Evolutionary conservation across 2,329 filamentous ascomycete species (phyloP), one percentile per base, ranked within the genome.

Genomic region (Xylariaceae sp.): DNA sequence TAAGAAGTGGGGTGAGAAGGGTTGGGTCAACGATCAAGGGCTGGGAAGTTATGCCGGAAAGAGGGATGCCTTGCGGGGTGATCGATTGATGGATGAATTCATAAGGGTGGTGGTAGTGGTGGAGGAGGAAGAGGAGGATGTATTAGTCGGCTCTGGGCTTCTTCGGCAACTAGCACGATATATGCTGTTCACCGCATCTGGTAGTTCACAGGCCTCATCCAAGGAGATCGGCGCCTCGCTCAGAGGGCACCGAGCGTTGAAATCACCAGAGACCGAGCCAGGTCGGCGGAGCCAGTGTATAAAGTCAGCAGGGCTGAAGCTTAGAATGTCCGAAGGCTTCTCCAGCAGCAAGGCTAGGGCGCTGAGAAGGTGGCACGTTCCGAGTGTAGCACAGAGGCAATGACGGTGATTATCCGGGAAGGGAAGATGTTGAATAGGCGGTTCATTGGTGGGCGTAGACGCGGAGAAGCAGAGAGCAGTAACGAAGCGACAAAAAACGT

Each of bases 21-120:
- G 62, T 65, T 63, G 64, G 65, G 62, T 58, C 58, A 57, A 60
- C 57, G 46, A 59, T 59, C 61, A 57, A 63, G 59, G 59, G 57
- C 59, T 60, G 64, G 63, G 63, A 64, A 53, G 60, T 65, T 67
- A 67, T 65, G 64, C 65, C 67, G 60, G 64, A 67, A 66, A 64
- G 64, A 68, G 67, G 59, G 68, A 66, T 67, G 61, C 62, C 64
- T 71, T 69, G 66, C 64, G 67, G 67, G 66, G 64, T 66, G 65
- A 55, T 59, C 57, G 57, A 62, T 62, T 61, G 67, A 68, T 70
- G 65, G 67, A 67, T 68, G 65, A 68, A 68, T 67, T 67, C 66
- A 68, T 68, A 61, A 62, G 63, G 62, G 64, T 61, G 56, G 61
- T 61, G 55, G 58, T 61, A 59, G 65, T 48, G 57, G 54, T 44